phyloP scores from a whole-genome alignment of 768 basidiomycete species.

The Gloeophyllum trabeum region DNA sequence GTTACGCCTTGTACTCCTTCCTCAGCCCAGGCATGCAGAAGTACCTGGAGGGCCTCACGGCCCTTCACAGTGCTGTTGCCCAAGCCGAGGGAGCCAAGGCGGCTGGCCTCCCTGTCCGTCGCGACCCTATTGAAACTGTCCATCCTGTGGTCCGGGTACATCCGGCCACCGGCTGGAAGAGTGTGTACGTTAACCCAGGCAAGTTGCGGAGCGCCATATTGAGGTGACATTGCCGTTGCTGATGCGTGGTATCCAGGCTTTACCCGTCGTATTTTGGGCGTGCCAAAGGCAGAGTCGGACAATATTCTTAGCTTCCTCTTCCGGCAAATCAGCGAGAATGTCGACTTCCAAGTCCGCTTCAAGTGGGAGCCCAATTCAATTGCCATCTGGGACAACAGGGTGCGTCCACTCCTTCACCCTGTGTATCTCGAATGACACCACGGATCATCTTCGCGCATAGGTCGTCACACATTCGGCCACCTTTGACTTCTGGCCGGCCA shows the following conservation, averaged over 20 bases:
- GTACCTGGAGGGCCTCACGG: conserved; percentile 64
- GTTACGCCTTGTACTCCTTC: conserved; percentile 77
- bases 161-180: conserved; percentile 79
- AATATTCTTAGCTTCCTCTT: conserved; percentile 59
- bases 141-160: conserved; percentile 82
- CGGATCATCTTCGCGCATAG: conserved; percentile 20
- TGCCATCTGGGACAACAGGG: conserved; percentile 85
- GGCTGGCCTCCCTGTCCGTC: conserved; percentile 58
- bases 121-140: conserved; percentile 54
- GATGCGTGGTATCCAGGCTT: conserved; percentile 36
- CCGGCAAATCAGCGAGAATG: conserved; percentile 56
- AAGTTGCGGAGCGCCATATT: conserved; percentile 6
- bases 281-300: conserved; percentile 80
- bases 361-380: conserved; percentile 68
- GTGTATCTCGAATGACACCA: background rate
- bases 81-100: conserved; percentile 69
- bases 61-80: conserved; percentile 67
- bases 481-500: conserved; percentile 74
- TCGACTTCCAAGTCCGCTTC: conserved; percentile 69
- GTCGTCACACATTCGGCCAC: conserved; percentile 69
- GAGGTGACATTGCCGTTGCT: background rate
- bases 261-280: conserved; percentile 65
- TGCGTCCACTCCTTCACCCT: conserved; percentile 12
- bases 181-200: conserved; percentile 73
- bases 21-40: conserved; percentile 64